Evolutionary conservation across 2,329 filamentous ascomycete species (phyloP), one percentile per base, ranked within the genome.

Genomic region (Alternaria sp.): DNA sequence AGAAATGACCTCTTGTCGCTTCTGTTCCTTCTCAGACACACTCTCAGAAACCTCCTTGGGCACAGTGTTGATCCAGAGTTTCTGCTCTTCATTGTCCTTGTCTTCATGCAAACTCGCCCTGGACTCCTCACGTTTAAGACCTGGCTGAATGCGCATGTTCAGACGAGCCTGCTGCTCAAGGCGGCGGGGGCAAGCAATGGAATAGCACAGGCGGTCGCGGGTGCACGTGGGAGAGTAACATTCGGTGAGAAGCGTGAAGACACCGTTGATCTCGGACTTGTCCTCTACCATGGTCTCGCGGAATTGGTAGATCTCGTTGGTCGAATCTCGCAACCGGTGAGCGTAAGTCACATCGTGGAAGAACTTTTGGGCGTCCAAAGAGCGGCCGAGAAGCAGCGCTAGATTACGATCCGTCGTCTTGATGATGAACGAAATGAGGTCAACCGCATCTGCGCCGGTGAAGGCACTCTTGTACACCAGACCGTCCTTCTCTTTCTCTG

Each of bases 311-410:
- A 99, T 92, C 81, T 99, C 96, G 55, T 90, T 91, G 44, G 90
- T 88, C n/a, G 95, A 96, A 80, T 99, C 96, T 80, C 96, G 92
- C 73, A 99, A 84, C 51, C 96, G 89, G 80, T 99, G 96, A 73
- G 97, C 95, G 80, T 99, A 99, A 1, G 95, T 97, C 55, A 98
- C 96, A 85, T 99, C 96, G 83, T 99, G 96, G 79, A 99, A 99
- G 83, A 97, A 97, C 79, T 98, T 98, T 78, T 99, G 96, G 23
- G 96, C 96, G 82, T 99, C 96, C 64, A 99, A 84, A 45, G 96
- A 94, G 77, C 96, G 89, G 66, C 96, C 96, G 15, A 99, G 85
- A 10, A 99, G 87, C 53, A 99, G 84, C 11, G 96, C 96, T 64
- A 99, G 84, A 78, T 99, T 99, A 63, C 96, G 89, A 81, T 99